Evolutionary conservation across 768 basidiomycete genomes (phyloP).

Genomic region (Termitomyces sp.): DNA sequence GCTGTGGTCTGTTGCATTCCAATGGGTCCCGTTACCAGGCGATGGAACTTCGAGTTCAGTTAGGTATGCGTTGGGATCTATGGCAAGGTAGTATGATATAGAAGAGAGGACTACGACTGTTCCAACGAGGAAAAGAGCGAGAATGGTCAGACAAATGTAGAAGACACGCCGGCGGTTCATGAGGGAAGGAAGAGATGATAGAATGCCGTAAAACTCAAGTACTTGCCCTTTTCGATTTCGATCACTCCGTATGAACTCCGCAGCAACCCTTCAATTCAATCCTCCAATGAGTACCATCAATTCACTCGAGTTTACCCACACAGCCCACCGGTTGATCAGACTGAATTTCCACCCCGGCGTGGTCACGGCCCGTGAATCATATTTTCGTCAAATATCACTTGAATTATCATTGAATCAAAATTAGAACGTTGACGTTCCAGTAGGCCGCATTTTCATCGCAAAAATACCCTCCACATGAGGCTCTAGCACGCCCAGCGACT

Average conservation of each 20-base stretch:
- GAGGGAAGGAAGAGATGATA: slow-evolving; percentile 12
- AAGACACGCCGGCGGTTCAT: slow-evolving; percentile 43
- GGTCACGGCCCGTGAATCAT: too few relatives aligned
- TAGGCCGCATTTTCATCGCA: slow-evolving; percentile 33
- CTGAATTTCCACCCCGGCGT: too few relatives aligned
- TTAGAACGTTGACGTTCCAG: slow-evolving; percentile 18
- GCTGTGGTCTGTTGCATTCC: slow-evolving; percentile 59
- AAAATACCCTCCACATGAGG: slow-evolving; percentile 47
- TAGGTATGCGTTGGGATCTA: slow-evolving; percentile 75
- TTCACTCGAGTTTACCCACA: background rate
- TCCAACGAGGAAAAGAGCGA: slow-evolving; percentile 78
- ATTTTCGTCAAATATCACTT: background rate
- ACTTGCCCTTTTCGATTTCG: background rate
- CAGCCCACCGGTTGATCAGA: background rate
- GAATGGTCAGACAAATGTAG: slow-evolving; percentile 38
- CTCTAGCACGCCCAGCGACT: slow-evolving; percentile 43
- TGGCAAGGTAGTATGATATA: slow-evolving; percentile 84
- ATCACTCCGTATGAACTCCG: slow-evolving; percentile 4
- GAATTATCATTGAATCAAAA: background rate
- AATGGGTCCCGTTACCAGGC: slow-evolving; percentile 47
- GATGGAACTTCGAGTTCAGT: slow-evolving; percentile 69
- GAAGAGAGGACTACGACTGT: slow-evolving; percentile 91
- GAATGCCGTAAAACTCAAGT: background rate
- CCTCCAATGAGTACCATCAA: background rate
- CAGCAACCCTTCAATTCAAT: background rate